Base-by-base conservation (phyloP, 371 early-diverging fungal species). In the Zychaea mexicana region DNA sequence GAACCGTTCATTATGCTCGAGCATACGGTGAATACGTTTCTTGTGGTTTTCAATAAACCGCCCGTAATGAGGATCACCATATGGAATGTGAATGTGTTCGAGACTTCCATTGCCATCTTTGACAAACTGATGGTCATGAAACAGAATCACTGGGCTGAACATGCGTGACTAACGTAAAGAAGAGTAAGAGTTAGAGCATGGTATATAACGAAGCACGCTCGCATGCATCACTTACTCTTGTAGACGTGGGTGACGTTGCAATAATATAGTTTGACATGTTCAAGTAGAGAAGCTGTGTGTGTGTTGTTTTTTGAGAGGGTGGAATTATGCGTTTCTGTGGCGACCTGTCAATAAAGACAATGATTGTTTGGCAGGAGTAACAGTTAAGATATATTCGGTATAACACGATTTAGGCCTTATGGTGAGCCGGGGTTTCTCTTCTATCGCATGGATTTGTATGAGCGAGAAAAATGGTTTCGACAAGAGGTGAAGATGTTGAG, bases 131-230 rank as follows among this genome's bases (percentile, higher is more conserved):
- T 77, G 73, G 59, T 77, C 77, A 61, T 77, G 77, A 49, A 73
- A 77, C 13, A 77, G 65, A 33, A 77, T 77, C 64, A 77, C 69
- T 27, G 77, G 77, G 46, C 67, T 71, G 56, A 77, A 77, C 26
- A 64, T 60, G 46, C 77, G 73, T 54, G 60, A 62, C 67, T 61
- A 21, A 5, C 39, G 19, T 15, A 39, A 42, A 12, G n/a, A 15
- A n/a, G 15, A 36, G 15, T 36, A 36, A 36, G 9, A 15, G 26
- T 31, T n/a, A n/a, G n/a, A n/a, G n/a, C n/a, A n/a, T n/a, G n/a
- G n/a, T n/a, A n/a, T n/a, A n/a, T n/a, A n/a, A n/a, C n/a, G n/a
- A n/a, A n/a, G n/a, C n/a, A n/a, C n/a, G n/a, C n/a, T n/a, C n/a
- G n/a, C n/a, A n/a, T n/a, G n/a, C n/a, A n/a, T n/a, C n/a, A n/a